phyloP scores from a whole-genome alignment of 1,284 basidiomycete genomes.

The Anthracocystis setariae region DNA sequence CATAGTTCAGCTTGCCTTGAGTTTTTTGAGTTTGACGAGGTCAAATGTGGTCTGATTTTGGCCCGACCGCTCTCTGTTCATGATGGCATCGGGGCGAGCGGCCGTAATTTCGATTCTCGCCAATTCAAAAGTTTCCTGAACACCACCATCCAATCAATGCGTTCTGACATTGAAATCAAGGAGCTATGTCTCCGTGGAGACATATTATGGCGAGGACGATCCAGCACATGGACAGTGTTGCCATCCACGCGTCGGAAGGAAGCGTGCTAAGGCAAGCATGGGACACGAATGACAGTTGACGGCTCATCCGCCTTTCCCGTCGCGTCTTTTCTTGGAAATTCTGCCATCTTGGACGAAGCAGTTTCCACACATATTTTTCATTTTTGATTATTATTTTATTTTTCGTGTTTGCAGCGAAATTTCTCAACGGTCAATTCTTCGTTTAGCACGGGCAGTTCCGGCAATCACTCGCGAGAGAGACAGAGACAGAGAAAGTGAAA shows the following conservation, averaged over 20 bases:
- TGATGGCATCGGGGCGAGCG: background rate
- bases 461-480: too few relatives aligned
- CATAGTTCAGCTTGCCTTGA: too few relatives aligned
- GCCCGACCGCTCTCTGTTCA: conserved; percentile 7
- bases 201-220: background rate
- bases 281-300: too few relatives aligned
- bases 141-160: too few relatives aligned
- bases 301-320: too few relatives aligned
- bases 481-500: too few relatives aligned
- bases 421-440: conserved; percentile 4
- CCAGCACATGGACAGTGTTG: conserved; percentile 1
- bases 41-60: conserved; percentile 35
- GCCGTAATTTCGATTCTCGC: background rate
- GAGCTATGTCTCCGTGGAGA: conserved; percentile 7
- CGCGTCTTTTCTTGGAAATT: too few relatives aligned
- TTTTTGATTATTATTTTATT: too few relatives aligned
- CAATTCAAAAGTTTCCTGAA: too few relatives aligned
- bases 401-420: background rate
- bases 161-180: background rate
- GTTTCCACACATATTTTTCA: too few relatives aligned
- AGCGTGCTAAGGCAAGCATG: background rate
- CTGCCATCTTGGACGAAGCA: too few relatives aligned
- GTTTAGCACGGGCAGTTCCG: too few relatives aligned
- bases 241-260: conserved; percentile 11
- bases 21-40: background rate